Evolutionary conservation across 2,329 filamentous ascomycete species (phyloP), one percentile per base, ranked within the genome.

Genomic region (Verticillium isaacii): DNA sequence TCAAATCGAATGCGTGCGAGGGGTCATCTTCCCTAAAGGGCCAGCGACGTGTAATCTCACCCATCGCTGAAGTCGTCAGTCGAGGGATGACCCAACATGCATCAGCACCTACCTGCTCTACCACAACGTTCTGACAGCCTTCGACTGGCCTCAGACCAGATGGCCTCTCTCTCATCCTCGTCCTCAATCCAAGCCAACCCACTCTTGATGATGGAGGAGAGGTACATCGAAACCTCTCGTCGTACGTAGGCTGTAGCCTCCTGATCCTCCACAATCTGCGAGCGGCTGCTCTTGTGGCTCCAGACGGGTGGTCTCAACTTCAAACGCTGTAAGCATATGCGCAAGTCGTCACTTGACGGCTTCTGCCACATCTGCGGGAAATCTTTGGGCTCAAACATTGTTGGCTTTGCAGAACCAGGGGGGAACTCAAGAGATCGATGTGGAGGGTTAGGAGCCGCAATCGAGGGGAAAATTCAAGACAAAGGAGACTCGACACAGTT

Each of bases 61-160:
- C 82, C 83, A 87, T 85, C 15, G 80, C 82, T 66, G 74, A 70
- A 34, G 17, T n/a, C 2, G 37, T 57, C 56, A 32, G 57, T 60
- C 32, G 15, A 58, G 41, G n/a, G 3, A 32, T 9, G 5, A 41
- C 19, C 9, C 23, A 15, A 41, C 52, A 52, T 37, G 6, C 34
- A 58, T 15, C 15, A 29, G 23, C 37, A 70, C 75, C 62, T 78
- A 86, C 85, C 86, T 62, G 83, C 84, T 60, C 95, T 84, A 1
- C 95, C 95, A 64, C 93, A 96, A 17, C 94, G 84, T 74, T 97
- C 93, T 54, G 91, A 89, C 64, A 98, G 83, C 57, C 94, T 84
- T 63, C 84, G 84, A 67, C 92, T 93, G 1, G 94, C 93, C 66
- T 88, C 80, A 56, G 90, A 87, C 91, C 93, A 96, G 15, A 96